phyloP scores from a whole-genome alignment of 345 rosid species.

The Bruguiera parviflora region DNA sequence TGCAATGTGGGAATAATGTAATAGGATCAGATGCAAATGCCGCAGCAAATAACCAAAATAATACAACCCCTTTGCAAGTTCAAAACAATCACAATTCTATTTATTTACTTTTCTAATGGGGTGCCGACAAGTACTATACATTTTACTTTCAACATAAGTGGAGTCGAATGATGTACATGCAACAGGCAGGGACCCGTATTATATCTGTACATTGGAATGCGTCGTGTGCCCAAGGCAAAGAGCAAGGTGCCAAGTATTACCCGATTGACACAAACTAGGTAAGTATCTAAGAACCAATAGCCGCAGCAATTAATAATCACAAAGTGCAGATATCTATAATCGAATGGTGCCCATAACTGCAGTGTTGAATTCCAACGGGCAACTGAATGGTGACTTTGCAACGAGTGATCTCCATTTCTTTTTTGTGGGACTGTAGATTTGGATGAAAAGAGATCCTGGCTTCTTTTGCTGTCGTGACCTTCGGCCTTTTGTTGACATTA shows the following conservation, averaged over 20 bases:
- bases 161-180: too few species aligned
- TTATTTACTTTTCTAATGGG: too few species aligned
- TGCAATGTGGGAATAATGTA: too few species aligned
- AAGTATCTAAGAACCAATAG: background rate
- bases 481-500: constrained; percentile 49
- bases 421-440: constrained; percentile 62
- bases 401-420: constrained; percentile 66
- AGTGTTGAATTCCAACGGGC: constrained; percentile 55
- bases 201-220: constrained; percentile 22
- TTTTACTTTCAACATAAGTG: too few species aligned
- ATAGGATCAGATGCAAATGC: too few species aligned
- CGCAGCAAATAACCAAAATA: too few species aligned
- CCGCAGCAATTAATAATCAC: background rate
- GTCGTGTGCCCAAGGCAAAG: background rate
- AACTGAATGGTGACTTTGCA: constrained; percentile 49
- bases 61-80: too few species aligned
- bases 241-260: background rate
- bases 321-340: constrained; percentile 30
- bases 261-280: background rate
- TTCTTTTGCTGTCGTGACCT: constrained; percentile 44
- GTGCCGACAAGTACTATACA: too few species aligned
- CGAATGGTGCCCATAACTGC: constrained; percentile 66
- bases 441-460: constrained; percentile 53
- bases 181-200: too few species aligned
- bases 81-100: too few species aligned